Base-by-base conservation (phyloP, 352 stramenopile species). In the Pythium coloratum region DNA sequence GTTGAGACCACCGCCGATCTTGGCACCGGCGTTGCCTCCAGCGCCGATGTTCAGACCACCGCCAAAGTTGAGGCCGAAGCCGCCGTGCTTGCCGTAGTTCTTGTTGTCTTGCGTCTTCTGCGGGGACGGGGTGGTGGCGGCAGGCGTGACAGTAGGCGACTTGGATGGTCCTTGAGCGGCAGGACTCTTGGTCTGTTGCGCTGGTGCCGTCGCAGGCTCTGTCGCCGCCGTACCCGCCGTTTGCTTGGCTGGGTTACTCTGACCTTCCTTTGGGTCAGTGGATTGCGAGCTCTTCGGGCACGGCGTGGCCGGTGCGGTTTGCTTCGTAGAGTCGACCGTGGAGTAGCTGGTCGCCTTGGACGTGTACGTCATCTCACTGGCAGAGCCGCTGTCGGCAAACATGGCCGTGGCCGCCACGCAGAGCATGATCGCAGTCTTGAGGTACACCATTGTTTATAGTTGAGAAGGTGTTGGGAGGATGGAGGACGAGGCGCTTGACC, bases 361-460 rank as follows among this genome's bases (percentile, higher is more conserved):
- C 14, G 18, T 28, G 50, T 36, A 33, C 24, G n/a, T 56, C 50
- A 56, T 56, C 28, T 56, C 50, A 14, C 18, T 28, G 4, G 50
- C 50, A 1, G 24, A 56, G 50, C 16, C 26, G 50, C 13, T 38
- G 20, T 36, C 12, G 50, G 24, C 26, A 34, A 56, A 30, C 50
- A 56, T 56, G 50, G 50, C 50, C 16, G 50, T 34, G 2, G 50
- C 50, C 20, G 50, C 50, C 3, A 56, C 20, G 26, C 20, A 36
- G 28, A 56, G 50, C 13, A 56, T 26, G 50, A 56, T 26, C 50
- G 50, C 50, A 56, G 50, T 34, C 50, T 56, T 56, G 50, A 56
- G 50, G 24, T 56, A 36, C 24, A 56, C 50, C 50, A 56, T 56
- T 2, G 46, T 54, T 24, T 26, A 53, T 42, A 42, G 36, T 51